A percentile compares a stretch with the other conserved stretches of the same genome.
These are phyloP conservation scores for Monilinia vaccinii-corymbosi DNA, from an alignment of 2,329 filamentous ascomycete species.

Conservation along the genomic window DNA sequence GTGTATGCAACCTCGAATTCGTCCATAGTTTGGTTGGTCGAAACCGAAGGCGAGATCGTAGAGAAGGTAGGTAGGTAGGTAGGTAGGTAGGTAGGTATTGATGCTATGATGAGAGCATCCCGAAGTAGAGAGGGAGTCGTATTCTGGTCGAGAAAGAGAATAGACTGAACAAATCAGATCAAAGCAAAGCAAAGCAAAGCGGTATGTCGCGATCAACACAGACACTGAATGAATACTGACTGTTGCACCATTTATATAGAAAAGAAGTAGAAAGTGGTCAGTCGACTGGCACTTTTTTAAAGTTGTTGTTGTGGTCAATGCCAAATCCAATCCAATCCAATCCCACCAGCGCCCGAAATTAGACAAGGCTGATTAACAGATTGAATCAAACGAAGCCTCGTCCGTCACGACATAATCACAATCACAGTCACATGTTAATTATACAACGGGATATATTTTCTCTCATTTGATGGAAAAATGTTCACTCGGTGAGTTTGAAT, in stretches of 20 bases:
- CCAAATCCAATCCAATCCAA: neutral
- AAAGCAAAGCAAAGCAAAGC: neutral
- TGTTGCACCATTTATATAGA: neutral
- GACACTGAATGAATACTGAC: constrained; percentile 6
- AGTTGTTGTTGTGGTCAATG: constrained; percentile 2
- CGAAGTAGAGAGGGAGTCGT: constrained; percentile 6
- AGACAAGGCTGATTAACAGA: constrained; percentile 2
- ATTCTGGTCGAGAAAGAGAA: constrained; percentile 4
- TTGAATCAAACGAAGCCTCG: neutral
- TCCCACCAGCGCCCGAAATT: neutral
- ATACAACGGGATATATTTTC: neutral
- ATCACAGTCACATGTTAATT: neutral
- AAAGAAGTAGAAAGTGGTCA: neutral
- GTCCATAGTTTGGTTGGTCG: constrained; percentile 29
- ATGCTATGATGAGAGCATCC: constrained; percentile 25
- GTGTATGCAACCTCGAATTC: constrained; percentile 59
- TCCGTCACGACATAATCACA: neutral
- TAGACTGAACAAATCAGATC: neutral
- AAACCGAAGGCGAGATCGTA: neutral
- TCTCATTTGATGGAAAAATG: too few species aligned
- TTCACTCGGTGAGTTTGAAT: neutral
- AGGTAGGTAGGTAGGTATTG: neutral
- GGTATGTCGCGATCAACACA: constrained; percentile 10
- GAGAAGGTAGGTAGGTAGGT: neutral
- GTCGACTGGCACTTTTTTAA: neutral